phyloP scores from a whole-genome alignment of 2,329 filamentous ascomycete genomes.

The Aureobasidium sp. region DNA sequence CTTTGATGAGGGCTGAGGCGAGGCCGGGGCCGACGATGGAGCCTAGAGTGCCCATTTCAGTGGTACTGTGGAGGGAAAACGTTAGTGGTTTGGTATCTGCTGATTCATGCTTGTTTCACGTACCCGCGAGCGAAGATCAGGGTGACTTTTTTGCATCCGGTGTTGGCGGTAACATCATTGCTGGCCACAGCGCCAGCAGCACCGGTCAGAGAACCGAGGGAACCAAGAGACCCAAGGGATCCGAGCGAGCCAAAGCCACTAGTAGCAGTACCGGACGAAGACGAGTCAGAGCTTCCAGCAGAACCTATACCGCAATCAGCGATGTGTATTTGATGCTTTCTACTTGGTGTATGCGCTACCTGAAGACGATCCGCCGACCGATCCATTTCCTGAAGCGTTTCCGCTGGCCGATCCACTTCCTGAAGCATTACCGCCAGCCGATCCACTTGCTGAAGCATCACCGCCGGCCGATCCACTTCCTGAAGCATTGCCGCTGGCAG shows the following conservation, averaged over 20 bases:
- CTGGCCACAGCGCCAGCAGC: slow-evolving; percentile 13
- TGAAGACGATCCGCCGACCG: neutral
- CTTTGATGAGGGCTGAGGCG: slow-evolving; percentile 17
- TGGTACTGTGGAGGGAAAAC: slow-evolving; percentile 29
- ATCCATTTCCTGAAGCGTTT: neutral
- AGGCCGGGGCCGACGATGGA: slow-evolving; percentile 35
- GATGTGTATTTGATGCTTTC: neutral
- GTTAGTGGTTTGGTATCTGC: neutral
- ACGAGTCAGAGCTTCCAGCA: neutral
- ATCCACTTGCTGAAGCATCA: neutral
- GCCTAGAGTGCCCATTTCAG: slow-evolving; percentile 48
- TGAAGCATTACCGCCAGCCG: neutral
- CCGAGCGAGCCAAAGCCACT: slow-evolving; percentile 6
- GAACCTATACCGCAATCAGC: slow-evolving; percentile 4
- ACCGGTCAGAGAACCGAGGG: slow-evolving; percentile 9
- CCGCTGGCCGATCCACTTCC: neutral
- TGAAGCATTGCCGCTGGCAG: neutral
- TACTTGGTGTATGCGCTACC: neutral
- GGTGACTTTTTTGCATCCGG: slow-evolving; percentile 41
- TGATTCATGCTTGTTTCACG: neutral
- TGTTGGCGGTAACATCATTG: slow-evolving; percentile 19
- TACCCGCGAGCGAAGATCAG: slow-evolving; percentile 52
- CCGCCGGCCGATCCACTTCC: neutral
- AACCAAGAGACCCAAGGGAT: slow-evolving; percentile 9
- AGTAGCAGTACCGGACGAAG: neutral